Evolutionary conservation across 169 alveolate genomes (phyloP).

Genomic region (Cyclospora cayetanensis): DNA sequence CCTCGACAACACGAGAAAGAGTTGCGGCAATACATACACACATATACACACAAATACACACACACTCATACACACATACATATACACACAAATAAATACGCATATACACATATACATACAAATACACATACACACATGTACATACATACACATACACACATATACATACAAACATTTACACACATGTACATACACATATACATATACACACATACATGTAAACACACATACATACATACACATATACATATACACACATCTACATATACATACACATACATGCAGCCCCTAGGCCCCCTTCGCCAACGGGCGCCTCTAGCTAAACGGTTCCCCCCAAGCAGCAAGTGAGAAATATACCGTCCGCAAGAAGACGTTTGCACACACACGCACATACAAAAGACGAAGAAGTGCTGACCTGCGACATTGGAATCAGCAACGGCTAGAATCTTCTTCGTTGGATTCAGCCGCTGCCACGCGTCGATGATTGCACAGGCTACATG

Average conservation of each 20-base stretch:
- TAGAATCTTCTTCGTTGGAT: conserved; percentile 54
- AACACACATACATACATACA: too few species aligned
- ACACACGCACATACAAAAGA: background rate
- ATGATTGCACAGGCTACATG: conserved; percentile 71
- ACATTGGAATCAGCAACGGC: conserved; percentile 69
- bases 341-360: background rate
- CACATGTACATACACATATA: background rate
- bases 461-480: conserved; percentile 59
- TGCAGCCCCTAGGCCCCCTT: too few species aligned
- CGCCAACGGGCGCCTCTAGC: background rate
- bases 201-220: background rate
- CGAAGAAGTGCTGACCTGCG: conserved; percentile 31
- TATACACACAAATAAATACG: background rate
- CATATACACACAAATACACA: too few species aligned
- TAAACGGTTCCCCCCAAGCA: background rate
- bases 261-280: too few species aligned
- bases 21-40: too few species aligned
- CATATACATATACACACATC: too few species aligned
- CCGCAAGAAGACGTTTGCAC: background rate
- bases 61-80: too few species aligned
- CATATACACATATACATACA: conserved; percentile 10
- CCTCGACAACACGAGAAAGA: too few species aligned
- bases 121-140: too few species aligned
- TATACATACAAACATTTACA: background rate
- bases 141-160: background rate